phyloP scores from a whole-genome alignment of 75 land plant species.

The Cupressus sempervirens region DNA sequence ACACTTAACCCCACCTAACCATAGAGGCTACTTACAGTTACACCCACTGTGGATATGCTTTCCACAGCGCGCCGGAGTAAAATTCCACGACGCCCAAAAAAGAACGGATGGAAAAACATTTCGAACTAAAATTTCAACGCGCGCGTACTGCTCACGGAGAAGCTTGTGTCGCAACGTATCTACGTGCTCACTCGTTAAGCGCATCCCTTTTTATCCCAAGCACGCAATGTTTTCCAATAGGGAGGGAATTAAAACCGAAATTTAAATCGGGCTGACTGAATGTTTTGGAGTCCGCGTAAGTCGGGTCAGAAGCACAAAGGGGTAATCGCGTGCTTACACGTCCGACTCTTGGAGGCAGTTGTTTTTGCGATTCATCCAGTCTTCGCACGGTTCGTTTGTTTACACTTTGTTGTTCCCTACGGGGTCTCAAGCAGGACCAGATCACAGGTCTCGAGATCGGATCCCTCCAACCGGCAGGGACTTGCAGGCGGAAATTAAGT shows the following conservation, averaged over 20 bases:
- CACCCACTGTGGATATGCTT: too few species aligned
- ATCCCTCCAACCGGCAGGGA: background rate
- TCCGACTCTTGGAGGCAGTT: background rate
- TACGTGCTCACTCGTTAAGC: background rate
- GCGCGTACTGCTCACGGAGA: background rate
- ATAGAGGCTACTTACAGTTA: too few species aligned
- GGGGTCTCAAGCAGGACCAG: background rate
- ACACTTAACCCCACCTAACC: too few species aligned
- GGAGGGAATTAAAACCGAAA: slow-evolving; percentile 8
- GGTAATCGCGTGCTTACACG: background rate
- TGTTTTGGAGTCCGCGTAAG: slow-evolving; percentile 10
- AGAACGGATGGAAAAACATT: background rate
- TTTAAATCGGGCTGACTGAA: background rate
- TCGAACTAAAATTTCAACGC: background rate
- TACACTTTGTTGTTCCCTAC: background rate
- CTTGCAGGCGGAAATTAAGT: background rate
- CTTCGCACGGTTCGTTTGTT: background rate
- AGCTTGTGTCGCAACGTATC: background rate
- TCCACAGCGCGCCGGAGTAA: too few species aligned
- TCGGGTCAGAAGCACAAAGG: slow-evolving; percentile 13
- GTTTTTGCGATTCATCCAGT: background rate
- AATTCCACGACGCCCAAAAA: too few species aligned
- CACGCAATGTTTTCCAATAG: background rate
- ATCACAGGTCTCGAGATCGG: background rate
- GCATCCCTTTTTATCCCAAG: background rate